These are phyloP conservation scores for Blastomyces parvus DNA, from an alignment of 2,329 filamentous ascomycete species.

Conservation along the genomic window DNA sequence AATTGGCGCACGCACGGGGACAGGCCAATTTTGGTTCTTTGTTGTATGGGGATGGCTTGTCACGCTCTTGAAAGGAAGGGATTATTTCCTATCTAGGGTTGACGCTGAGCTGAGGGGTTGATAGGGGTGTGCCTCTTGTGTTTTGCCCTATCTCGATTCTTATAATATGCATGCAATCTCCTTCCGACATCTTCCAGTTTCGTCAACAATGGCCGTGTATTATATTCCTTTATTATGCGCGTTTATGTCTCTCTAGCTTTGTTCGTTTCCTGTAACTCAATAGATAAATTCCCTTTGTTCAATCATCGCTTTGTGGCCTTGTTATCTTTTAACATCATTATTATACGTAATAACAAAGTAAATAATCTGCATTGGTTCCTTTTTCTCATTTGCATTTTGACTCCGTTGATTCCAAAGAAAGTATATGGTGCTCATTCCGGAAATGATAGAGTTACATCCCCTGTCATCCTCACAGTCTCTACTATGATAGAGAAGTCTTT, in stretches of 20 bases:
- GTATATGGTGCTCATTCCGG: not conserved
- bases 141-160: not conserved
- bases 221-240: not conserved
- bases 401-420: not conserved
- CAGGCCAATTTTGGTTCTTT: constrained; percentile 13
- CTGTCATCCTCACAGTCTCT: too few relatives aligned
- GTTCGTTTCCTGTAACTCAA: not conserved
- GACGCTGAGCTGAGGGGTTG: not conserved
- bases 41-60: constrained; percentile 14
- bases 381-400: too few relatives aligned
- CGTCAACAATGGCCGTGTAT: not conserved
- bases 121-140: not conserved
- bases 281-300: not conserved
- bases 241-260: not conserved
- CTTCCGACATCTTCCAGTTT: not conserved
- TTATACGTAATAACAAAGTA: not conserved
- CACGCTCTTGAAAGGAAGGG: constrained; percentile 15
- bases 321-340: not conserved
- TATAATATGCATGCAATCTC: not conserved
- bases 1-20: constrained; percentile 13
- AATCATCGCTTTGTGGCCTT: not conserved
- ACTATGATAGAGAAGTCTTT: too few relatives aligned
- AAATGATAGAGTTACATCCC: too few relatives aligned
- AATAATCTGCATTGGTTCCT: too few relatives aligned
- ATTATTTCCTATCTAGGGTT: constrained; percentile 16